These are phyloP conservation scores for Podospora australis DNA, from an alignment of 495 filamentous ascomycete species.

Conservation along the genomic window DNA sequence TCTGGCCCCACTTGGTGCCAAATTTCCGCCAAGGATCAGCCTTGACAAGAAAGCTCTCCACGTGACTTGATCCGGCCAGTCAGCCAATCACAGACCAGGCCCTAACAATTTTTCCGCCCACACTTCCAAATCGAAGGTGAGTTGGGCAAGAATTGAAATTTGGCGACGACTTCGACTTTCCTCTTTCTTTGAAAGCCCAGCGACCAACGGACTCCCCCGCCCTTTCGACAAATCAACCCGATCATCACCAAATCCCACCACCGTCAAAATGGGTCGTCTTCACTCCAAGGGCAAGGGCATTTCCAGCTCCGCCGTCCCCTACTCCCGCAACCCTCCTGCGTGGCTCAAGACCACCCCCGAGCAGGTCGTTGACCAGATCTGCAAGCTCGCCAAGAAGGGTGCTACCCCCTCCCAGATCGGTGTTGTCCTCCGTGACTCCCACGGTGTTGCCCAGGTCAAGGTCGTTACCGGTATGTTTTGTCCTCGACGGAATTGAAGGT, in stretches of 20 bases:
- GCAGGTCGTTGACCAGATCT: constrained; percentile 96
- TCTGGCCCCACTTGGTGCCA: background rate
- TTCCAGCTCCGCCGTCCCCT: constrained; percentile 86
- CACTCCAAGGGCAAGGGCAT: constrained; percentile 99
- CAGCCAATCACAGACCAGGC: constrained; percentile 7
- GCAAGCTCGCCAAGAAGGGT: constrained; percentile 96
- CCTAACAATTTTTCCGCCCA: constrained; percentile 13
- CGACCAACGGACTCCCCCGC: constrained; percentile 13
- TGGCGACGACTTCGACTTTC: constrained; percentile 3
- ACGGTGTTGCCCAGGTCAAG: constrained; percentile 96
- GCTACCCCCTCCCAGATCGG: constrained; percentile 97
- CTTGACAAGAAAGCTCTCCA: background rate
- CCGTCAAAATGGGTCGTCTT: constrained; percentile 86
- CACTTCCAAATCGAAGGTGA: too few species aligned
- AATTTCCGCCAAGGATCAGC: constrained; percentile 1
- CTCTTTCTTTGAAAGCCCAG: constrained; percentile 13
- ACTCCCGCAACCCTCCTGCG: constrained; percentile 82
- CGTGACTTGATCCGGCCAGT: background rate
- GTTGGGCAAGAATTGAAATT: too few species aligned
- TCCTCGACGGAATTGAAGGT: background rate
- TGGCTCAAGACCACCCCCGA: constrained; percentile 91
- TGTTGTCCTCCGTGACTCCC: constrained; percentile 93
- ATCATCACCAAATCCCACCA: constrained; percentile 29
- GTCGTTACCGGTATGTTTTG: constrained; percentile 78
- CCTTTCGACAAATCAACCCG: constrained; percentile 25